These are phyloP conservation scores for Ceratobasidium sp. DNA, from an alignment of 1,284 basidiomycete species.

Conservation along the genomic window DNA sequence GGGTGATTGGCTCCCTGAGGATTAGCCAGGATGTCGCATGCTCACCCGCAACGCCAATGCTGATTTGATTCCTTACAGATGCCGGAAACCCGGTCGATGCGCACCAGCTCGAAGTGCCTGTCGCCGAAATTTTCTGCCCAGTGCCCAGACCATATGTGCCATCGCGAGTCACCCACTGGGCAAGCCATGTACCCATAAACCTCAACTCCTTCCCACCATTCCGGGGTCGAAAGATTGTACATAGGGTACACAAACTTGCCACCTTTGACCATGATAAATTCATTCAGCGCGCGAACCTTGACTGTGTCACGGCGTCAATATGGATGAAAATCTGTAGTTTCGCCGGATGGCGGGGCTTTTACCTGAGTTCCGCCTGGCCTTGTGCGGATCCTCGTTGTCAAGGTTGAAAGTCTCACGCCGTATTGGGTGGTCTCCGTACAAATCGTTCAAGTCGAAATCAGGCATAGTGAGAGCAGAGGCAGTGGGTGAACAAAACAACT, in stretches of 20 bases:
- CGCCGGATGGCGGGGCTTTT: not conserved
- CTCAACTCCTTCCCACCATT: slow-evolving; percentile 3
- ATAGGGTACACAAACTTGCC: slow-evolving; percentile 2
- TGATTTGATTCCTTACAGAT: not conserved
- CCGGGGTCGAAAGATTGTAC: not conserved
- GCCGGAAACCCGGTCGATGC: not conserved
- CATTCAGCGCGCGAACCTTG: not conserved
- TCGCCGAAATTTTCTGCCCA: not conserved
- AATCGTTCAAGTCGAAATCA: not conserved
- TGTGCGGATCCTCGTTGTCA: not conserved
- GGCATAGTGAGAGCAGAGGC: not conserved
- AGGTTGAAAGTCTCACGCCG: not conserved
- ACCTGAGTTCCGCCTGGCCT: not conserved
- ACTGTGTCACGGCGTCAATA: not conserved
- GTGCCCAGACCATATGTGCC: not conserved
- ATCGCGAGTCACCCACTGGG: not conserved
- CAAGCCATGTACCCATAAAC: not conserved
- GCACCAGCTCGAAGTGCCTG: not conserved
- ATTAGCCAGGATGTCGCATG: not conserved
- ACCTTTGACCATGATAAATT: slow-evolving; percentile 7
- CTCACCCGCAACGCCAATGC: not conserved
- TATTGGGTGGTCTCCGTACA: not conserved
- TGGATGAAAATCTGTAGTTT: not conserved
- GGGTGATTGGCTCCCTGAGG: not conserved
- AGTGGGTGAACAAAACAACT: not conserved